A percentile compares a stretch with the other conserved stretches of the same genome.
These are phyloP conservation scores for Capronia americana DNA, from an alignment of 2,329 filamentous ascomycete species.

Conservation along the genomic window DNA sequence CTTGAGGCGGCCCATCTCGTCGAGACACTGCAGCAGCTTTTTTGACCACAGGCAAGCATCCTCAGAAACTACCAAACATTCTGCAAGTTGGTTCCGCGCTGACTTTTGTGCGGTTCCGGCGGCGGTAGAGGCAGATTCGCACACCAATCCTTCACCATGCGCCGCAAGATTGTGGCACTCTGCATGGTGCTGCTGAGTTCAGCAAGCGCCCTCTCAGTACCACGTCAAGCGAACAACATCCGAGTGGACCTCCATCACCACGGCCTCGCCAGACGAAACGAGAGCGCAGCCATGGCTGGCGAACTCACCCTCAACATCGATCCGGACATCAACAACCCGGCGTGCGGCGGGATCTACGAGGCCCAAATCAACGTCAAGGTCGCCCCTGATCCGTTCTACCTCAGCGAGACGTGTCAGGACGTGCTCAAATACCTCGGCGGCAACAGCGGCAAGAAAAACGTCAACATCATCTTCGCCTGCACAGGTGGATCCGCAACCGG, in stretches of 20 bases:
- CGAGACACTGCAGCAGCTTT: background rate
- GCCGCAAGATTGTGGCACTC: constrained; percentile 4
- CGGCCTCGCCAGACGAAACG: constrained; percentile 3
- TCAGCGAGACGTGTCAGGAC: constrained; percentile 21
- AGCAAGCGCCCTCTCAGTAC: constrained; percentile 7
- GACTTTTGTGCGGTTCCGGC: constrained; percentile 4
- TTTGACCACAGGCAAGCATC: constrained; percentile 2
- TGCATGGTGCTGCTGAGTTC: constrained; percentile 1
- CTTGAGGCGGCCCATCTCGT: background rate
- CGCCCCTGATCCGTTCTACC: constrained; percentile 28
- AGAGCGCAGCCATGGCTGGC: background rate
- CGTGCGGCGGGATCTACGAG: constrained; percentile 27
- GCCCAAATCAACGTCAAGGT: constrained; percentile 31
- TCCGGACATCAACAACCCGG: constrained; percentile 42
- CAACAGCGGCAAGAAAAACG: constrained; percentile 23
- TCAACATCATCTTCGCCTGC: constrained; percentile 30
- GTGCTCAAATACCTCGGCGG: constrained; percentile 30
- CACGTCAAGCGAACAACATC: background rate
- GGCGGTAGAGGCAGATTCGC: background rate
- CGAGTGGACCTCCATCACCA: background rate
- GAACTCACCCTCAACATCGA: constrained; percentile 36
- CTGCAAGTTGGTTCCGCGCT: background rate
- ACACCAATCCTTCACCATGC: constrained; percentile 7
- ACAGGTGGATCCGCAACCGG: constrained; percentile 15
- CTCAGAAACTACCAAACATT: background rate